Percentiles rank a stretch among this genome's conserved stretches.
phyloP scores from a whole-genome alignment of 257 asterid genomes.

The Petunia axillaris region DNA sequence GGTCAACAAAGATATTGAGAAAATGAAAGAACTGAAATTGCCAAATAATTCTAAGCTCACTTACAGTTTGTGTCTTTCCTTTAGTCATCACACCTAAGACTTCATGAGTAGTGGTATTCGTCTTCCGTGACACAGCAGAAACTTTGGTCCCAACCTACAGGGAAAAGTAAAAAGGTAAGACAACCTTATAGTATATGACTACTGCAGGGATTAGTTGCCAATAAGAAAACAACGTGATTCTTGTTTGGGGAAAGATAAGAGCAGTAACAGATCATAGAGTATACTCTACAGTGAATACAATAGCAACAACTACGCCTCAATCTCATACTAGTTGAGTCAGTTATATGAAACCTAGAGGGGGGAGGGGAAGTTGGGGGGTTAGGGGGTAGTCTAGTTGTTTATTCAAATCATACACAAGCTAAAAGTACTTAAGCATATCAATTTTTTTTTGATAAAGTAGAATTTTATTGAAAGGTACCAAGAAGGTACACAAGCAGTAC shows the following conservation, averaged over 20 bases:
- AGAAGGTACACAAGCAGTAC: too few relatives aligned
- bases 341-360: background rate
- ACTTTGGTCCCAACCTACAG: slow-evolving; percentile 88
- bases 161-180: background rate
- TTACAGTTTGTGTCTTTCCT: slow-evolving; percentile 80
- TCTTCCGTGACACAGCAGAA: slow-evolving; percentile 93
- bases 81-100: slow-evolving; percentile 86
- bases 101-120: slow-evolving; percentile 80
- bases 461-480: too few relatives aligned
- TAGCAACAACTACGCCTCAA: background rate
- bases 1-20: slow-evolving; percentile 14
- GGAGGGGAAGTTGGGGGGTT: too few relatives aligned
- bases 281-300: background rate
- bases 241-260: background rate
- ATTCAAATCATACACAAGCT: background rate
- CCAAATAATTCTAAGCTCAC: slow-evolving; percentile 36
- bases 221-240: background rate
- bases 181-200: background rate
- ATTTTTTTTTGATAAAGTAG: too few relatives aligned
- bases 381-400: background rate
- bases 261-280: background rate
- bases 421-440: background rate
- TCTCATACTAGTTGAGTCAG: background rate
- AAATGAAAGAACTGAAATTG: background rate
- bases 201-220: background rate